Evolutionary conservation across 2,329 filamentous ascomycete genomes (phyloP).

Genomic region (Helotiales sp.): DNA sequence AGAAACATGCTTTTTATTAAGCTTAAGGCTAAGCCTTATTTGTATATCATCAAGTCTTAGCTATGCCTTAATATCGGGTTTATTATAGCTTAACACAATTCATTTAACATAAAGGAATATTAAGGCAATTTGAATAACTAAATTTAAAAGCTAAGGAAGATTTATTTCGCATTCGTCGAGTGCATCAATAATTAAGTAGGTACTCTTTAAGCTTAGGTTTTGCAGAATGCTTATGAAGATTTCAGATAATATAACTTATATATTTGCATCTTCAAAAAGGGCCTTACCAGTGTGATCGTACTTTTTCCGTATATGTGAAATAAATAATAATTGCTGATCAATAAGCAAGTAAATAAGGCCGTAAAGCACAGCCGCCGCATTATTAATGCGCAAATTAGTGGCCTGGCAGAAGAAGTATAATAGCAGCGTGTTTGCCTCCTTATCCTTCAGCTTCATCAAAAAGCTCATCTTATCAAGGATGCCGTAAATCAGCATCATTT

Average conservation of each 20-base stretch:
- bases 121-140: conserved; percentile 17
- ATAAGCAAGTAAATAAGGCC: conserved; percentile 52
- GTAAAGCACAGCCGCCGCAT: conserved; percentile 47
- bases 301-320: conserved; percentile 25
- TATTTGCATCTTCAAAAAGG: conserved; percentile 22
- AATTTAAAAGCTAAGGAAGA: conserved; percentile 19
- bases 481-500: conserved; percentile 23
- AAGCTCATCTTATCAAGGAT: conserved; percentile 11
- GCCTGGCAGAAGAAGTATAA: conserved; percentile 52
- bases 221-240: conserved; percentile 22
- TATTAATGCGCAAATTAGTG: conserved; percentile 47
- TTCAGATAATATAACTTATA: conserved; percentile 18
- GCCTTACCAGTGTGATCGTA: conserved; percentile 16
- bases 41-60: neutral
- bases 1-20: neutral
- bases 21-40: conserved; percentile 15
- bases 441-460: no score
- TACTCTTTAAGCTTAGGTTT: conserved; percentile 13
- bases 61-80: neutral
- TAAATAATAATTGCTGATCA: conserved; percentile 42
- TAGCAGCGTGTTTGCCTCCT: neutral
- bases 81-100: conserved; percentile 30
- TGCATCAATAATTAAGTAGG: conserved; percentile 35
- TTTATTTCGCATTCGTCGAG: conserved; percentile 30
- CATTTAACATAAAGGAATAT: conserved; percentile 23